A percentile compares a stretch with the other conserved stretches of the same genome.
These are phyloP conservation scores for Paracamarosporium sp. DNA, from an alignment of 2,329 filamentous ascomycete genomes.

Conservation along the genomic window DNA sequence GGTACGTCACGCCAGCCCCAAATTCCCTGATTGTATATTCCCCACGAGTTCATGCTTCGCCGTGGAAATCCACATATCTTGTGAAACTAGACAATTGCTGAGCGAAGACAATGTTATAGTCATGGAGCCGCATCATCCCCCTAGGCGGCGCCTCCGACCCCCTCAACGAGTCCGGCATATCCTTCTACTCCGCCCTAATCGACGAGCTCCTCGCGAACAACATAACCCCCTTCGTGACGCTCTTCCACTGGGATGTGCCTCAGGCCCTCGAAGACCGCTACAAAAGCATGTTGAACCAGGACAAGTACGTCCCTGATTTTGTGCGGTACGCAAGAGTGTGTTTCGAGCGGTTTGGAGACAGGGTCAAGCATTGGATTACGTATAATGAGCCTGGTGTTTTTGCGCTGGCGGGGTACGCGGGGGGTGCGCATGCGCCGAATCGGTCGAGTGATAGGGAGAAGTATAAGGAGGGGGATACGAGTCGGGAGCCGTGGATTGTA, in stretches of 20 bases:
- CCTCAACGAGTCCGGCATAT: conserved; percentile 22
- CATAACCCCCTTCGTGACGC: conserved; percentile 27
- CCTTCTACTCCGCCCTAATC: conserved; percentile 24
- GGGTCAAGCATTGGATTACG: conserved; percentile 51
- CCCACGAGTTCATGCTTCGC: no score
- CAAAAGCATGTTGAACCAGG: conserved; percentile 26
- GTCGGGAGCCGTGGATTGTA: conserved; percentile 38
- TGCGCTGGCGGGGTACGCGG: conserved; percentile 37
- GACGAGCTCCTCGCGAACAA: conserved; percentile 19
- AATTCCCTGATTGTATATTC: no score
- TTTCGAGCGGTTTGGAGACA: conserved; percentile 47
- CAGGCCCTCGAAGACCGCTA: conserved; percentile 26
- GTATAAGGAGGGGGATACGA: conserved; percentile 16
- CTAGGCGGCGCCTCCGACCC: conserved; percentile 23
- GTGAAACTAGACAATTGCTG: no score
- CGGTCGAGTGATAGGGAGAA: conserved; percentile 14
- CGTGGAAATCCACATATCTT: no score
- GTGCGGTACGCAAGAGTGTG: conserved; percentile 49
- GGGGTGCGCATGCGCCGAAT: conserved; percentile 40
- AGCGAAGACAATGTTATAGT: not conserved
- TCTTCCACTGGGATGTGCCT: conserved; percentile 29
- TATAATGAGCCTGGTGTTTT: conserved; percentile 49
- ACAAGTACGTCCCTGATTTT: conserved; percentile 31
- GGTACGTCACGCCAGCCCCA: no score
- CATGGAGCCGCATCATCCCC: conserved; percentile 27